These are phyloP conservation scores for Zygoascus flipseniorum DNA, from an alignment of 805 yeast species.

Conservation along the genomic window DNA sequence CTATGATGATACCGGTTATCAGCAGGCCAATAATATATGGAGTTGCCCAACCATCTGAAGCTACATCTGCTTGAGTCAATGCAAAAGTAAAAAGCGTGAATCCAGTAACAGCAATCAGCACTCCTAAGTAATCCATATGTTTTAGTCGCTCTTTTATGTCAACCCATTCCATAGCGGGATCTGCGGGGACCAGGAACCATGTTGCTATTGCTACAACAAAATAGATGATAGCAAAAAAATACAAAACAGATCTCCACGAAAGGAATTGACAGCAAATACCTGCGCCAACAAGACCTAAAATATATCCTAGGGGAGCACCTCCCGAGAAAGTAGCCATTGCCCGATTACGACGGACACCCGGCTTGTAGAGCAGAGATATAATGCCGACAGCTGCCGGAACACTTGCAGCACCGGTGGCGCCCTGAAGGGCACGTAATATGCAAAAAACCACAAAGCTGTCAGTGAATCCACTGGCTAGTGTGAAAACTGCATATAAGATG, in stretches of 20 bases:
- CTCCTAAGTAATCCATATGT: slow-evolving; percentile 37
- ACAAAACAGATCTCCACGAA: slow-evolving; percentile 37
- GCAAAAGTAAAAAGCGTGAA: slow-evolving; percentile 37
- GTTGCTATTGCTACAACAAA: slow-evolving; percentile 23
- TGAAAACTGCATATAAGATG: slow-evolving; percentile 25
- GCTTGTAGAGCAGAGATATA: slow-evolving; percentile 34
- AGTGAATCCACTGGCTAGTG: slow-evolving; percentile 23
- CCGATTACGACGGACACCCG: slow-evolving; percentile 34
- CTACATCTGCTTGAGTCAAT: slow-evolving; percentile 36
- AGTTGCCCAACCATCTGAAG: slow-evolving; percentile 39
- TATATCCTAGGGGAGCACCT: slow-evolving; percentile 43
- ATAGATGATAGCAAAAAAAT: slow-evolving; percentile 34
- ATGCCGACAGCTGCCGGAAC: slow-evolving; percentile 43
- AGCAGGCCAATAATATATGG: slow-evolving; percentile 38
- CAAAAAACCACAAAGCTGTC: slow-evolving; percentile 30
- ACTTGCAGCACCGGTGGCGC: slow-evolving; percentile 36
- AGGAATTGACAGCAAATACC: slow-evolving; percentile 37
- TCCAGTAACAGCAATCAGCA: slow-evolving; percentile 33
- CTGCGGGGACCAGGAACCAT: slow-evolving; percentile 31
- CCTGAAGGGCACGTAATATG: slow-evolving; percentile 37
- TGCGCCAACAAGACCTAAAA: slow-evolving; percentile 35
- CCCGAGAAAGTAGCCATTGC: slow-evolving; percentile 37
- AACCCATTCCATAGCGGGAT: slow-evolving; percentile 17
- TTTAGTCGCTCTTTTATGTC: slow-evolving; percentile 22
- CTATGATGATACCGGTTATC: slow-evolving; percentile 31